These are phyloP conservation scores for Penicillium frequentans DNA, from an alignment of 2,329 filamentous ascomycete species.

Conservation along the genomic window DNA sequence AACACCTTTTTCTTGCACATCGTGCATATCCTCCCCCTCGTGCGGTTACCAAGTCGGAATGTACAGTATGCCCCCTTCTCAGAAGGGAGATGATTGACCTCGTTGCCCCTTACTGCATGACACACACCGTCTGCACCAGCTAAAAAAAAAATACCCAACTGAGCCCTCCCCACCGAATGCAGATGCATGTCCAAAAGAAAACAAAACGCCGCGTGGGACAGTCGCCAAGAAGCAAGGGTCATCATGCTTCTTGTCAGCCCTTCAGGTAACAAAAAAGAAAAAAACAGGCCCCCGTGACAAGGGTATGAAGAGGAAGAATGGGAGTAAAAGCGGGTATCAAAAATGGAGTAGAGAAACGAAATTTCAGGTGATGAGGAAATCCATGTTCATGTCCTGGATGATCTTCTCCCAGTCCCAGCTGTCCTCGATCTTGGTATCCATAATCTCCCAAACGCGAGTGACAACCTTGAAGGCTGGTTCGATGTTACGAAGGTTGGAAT, in stretches of 20 bases:
- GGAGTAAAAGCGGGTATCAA: conserved; percentile 18
- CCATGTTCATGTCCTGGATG: conserved; percentile 58
- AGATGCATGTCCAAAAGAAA: conserved; percentile 13
- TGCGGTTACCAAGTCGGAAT: neutral
- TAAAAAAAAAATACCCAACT: neutral
- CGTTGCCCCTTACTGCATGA: conserved; percentile 5
- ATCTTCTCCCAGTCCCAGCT: conserved; percentile 66
- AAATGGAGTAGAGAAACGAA: conserved; percentile 10
- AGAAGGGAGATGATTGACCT: neutral
- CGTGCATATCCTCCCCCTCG: neutral
- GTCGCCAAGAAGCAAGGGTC: conserved; percentile 8
- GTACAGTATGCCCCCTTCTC: neutral
- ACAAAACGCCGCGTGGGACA: conserved; percentile 23
- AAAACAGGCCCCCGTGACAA: neutral
- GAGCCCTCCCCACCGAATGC: conserved; percentile 13
- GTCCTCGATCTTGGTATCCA: conserved; percentile 57
- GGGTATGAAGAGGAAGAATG: neutral
- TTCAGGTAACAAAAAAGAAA: conserved; percentile 4
- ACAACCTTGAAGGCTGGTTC: conserved; percentile 57
- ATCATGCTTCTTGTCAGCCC: conserved; percentile 11
- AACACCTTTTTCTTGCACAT: neutral
- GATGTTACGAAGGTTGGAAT: conserved; percentile 60
- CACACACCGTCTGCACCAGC: conserved; percentile 8
- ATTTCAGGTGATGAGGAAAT: conserved; percentile 59
- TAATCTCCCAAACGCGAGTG: conserved; percentile 58